Evolutionary conservation across 1,284 basidiomycete species (phyloP).

Genomic region (Papiliotrema fonsecae): DNA sequence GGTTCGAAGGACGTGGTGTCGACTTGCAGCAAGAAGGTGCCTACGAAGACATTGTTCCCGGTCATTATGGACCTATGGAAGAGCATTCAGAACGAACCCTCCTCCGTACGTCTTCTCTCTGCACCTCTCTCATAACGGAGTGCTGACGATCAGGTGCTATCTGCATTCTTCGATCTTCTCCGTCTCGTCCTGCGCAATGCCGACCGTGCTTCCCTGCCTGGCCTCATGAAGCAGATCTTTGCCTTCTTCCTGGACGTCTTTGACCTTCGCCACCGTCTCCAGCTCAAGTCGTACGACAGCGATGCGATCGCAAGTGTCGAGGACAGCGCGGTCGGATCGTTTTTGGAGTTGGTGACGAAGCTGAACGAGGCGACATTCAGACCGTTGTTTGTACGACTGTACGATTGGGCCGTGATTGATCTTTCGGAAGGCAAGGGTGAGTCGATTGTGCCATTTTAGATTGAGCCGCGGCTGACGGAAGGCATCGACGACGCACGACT

Average conservation of each 20-base stretch:
- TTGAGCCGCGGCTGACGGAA: conserved; percentile 5
- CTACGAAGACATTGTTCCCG: conserved; percentile 63
- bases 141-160: conserved; percentile 22
- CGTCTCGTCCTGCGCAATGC: conserved; percentile 63
- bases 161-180: conserved; percentile 62
- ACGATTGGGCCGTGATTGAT: conserved; percentile 87
- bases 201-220: conserved; percentile 60
- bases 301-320: conserved; percentile 50
- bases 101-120: conserved; percentile 16
- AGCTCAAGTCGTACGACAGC: conserved; percentile 31
- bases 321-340: conserved; percentile 58
- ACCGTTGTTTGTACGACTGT: conserved; percentile 83
- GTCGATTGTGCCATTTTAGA: conserved; percentile 15
- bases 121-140: not conserved
- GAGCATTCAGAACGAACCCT: conserved; percentile 25
- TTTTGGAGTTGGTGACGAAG: conserved; percentile 84
- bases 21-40: conserved; percentile 62
- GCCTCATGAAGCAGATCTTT: conserved; percentile 68
- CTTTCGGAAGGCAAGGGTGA: conserved; percentile 53
- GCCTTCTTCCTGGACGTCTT: conserved; percentile 78
- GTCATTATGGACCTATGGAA: conserved; percentile 54
- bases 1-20: conserved; percentile 47
- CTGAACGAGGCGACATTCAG: conserved; percentile 90
- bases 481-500: conserved; percentile 29
- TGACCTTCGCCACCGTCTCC: conserved; percentile 55